A percentile compares a stretch with the other conserved stretches of the same genome.
These are phyloP conservation scores for Yamadazyma tumulicola DNA, from an alignment of 805 yeast species.

Conservation along the genomic window DNA sequence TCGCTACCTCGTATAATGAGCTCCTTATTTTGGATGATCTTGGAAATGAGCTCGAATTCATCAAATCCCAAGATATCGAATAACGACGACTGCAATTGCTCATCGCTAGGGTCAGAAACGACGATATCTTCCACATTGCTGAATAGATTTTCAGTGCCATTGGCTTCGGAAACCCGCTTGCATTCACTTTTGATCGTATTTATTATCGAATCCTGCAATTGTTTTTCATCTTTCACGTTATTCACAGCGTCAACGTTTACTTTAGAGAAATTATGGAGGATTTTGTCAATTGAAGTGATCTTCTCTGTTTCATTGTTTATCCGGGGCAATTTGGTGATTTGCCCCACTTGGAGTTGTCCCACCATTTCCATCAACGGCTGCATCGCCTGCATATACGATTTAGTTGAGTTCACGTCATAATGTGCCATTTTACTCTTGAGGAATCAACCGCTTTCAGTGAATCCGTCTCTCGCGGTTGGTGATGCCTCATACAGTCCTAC, in stretches of 20 bases:
- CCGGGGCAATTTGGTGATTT: constrained; percentile 27
- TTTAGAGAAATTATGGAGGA: constrained; percentile 36
- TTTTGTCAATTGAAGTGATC: constrained; percentile 22
- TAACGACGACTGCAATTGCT: constrained; percentile 64
- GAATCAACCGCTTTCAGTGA: too few species aligned
- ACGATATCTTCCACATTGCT: constrained; percentile 8
- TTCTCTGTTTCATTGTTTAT: constrained; percentile 34
- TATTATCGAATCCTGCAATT: constrained; percentile 8
- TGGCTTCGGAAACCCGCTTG: constrained; percentile 26
- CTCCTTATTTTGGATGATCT: constrained; percentile 47
- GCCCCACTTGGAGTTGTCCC: constrained; percentile 20
- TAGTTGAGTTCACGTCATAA: constrained; percentile 56
- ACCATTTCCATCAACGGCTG: constrained; percentile 58
- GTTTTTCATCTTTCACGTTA: constrained; percentile 13
- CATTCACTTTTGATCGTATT: constrained; percentile 28
- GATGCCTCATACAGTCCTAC: too few species aligned
- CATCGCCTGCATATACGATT: constrained; percentile 79
- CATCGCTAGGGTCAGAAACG: constrained; percentile 31
- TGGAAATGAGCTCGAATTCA: constrained; percentile 74
- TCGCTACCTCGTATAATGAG: constrained; percentile 13
- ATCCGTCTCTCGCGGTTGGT: too few species aligned
- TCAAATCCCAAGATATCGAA: constrained; percentile 85
- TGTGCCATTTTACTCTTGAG: constrained; percentile 36
- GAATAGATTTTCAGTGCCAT: constrained; percentile 28
- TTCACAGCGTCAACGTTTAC: constrained; percentile 30